Evolutionary conservation across 192 early-diverging fungal species (phyloP), one percentile per base, ranked within the genome.

Genomic region (Chytriomyces sp.): DNA sequence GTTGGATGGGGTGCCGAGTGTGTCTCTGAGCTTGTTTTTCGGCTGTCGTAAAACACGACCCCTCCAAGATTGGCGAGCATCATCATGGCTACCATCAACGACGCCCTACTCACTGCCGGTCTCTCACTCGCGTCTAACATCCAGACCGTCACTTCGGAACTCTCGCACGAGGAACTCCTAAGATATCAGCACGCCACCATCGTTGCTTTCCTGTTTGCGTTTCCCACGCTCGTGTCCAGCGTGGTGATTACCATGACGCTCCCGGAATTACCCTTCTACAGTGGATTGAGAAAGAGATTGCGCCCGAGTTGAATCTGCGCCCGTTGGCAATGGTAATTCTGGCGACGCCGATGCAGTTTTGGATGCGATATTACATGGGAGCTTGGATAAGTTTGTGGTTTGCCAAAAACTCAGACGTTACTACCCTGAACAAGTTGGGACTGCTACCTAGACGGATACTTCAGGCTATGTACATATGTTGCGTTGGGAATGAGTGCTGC

Each of bases 181-280:
- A 67, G 80, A 6, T 68, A 57, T 2, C 39, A 73, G 3, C 70
- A 83, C 5, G 40, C 75, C 3, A 70, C 90, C 25, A 49, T 88
- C 8, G 60, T 81, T 32, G 84, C 91, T 0, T 60, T 90, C 4
- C 17, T 82, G 4, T 89, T 92, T 74, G 89, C 89, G 12, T 64
- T 93, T 7, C 92, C 92, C 4, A 82, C 87, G 28, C 82, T 93
- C 31, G 44, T 91, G 12, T 66, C 93, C 36, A 38, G 81, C 10
- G 93, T 94, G 93, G 73, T 94, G 19, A 81, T 91, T 55, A 83
- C 86, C 80, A 90, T 92, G 88, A 77, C 81, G 25, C 64, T 91
- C 3, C 88, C 90, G 0, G 34, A 70, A 17, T 87, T 55, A 70
- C 81, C 2, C 60, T 86, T 5, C 78, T 82, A 1, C 34, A 70